These are phyloP conservation scores for Coemansia sp. DNA, from an alignment of 192 early-diverging fungal genomes.

Conservation along the genomic window DNA sequence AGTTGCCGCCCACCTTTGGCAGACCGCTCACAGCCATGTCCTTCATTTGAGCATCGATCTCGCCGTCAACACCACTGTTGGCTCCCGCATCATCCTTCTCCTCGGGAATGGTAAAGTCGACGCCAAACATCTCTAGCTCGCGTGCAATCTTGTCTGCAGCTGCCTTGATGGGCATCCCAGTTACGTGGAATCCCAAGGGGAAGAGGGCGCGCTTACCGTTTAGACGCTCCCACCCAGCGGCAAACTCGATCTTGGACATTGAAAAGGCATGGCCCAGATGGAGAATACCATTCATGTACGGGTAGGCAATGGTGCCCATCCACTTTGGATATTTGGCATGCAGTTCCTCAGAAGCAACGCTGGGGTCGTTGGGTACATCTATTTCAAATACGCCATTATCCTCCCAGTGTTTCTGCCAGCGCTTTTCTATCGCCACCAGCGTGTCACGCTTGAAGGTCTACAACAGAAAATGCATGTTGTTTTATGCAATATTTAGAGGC, in stretches of 20 bases:
- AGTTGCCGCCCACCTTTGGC: constrained; percentile 28
- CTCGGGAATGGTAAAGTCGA: constrained; percentile 42
- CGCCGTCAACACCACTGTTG: constrained; percentile 8
- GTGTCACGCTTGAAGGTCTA: constrained; percentile 77
- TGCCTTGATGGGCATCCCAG: constrained; percentile 99
- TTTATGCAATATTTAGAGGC: neutral
- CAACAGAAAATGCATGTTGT: neutral
- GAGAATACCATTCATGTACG: constrained; percentile 93
- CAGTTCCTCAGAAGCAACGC: constrained; percentile 54
- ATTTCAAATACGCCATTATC: constrained; percentile 74
- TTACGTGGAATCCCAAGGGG: constrained; percentile 97
- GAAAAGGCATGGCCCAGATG: constrained; percentile 98
- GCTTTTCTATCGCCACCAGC: constrained; percentile 71
- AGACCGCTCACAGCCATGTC: constrained; percentile 58
- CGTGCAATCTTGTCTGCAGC: constrained; percentile 54
- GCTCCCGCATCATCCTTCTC: constrained; percentile 43
- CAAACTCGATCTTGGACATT: constrained; percentile 93
- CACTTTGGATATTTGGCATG: constrained; percentile 80
- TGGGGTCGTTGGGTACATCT: constrained; percentile 70
- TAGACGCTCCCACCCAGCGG: constrained; percentile 89
- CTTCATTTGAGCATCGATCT: constrained; percentile 12
- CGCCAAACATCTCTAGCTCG: constrained; percentile 57
- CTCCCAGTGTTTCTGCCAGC: constrained; percentile 80
- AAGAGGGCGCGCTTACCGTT: constrained; percentile 90
- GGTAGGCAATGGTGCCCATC: constrained; percentile 94